phyloP scores from a whole-genome alignment of 2,329 filamentous ascomycete genomes.

The Sphaceloma murrayae region DNA sequence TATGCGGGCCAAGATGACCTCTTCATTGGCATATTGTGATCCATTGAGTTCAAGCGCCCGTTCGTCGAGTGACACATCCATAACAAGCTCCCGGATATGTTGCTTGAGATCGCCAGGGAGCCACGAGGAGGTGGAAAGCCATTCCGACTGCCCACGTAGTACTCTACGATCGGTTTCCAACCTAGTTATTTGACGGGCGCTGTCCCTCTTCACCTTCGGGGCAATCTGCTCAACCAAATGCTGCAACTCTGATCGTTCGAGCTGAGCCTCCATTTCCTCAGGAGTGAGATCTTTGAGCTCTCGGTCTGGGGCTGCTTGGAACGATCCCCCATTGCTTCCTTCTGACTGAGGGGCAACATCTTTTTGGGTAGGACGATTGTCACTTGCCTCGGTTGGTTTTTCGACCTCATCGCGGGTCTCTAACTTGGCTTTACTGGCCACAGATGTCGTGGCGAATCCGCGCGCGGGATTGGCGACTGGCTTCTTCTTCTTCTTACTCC shows the following conservation, averaged over 20 bases:
- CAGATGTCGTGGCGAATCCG: constrained; percentile 87
- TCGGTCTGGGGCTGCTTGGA: constrained; percentile 12
- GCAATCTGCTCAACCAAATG: constrained; percentile 76
- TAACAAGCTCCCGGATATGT: constrained; percentile 63
- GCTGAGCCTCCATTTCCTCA: constrained; percentile 80
- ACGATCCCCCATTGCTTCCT: too few relatives aligned
- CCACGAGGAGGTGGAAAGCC: constrained; percentile 66
- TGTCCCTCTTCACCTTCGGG: constrained; percentile 68
- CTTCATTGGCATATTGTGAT: constrained; percentile 43
- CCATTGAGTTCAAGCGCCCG: too few relatives aligned
- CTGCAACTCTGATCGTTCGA: constrained; percentile 86
- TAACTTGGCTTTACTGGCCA: constrained; percentile 61
- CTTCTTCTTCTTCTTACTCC: constrained; percentile 82
- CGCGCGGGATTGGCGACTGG: constrained; percentile 74
- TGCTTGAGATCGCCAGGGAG: constrained; percentile 69
- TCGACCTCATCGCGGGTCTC: constrained; percentile 26
- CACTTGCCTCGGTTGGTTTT: constrained; percentile 19
- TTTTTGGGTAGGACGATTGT: constrained; percentile 22
- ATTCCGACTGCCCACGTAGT: constrained; percentile 67
- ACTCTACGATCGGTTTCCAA: constrained; percentile 79
- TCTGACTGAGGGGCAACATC: too few relatives aligned
- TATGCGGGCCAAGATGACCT: constrained; percentile 66
- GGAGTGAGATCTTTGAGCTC: constrained; percentile 54
- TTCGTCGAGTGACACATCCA: too few relatives aligned
- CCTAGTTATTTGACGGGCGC: constrained; percentile 62